Evolutionary conservation across 1,139 yeast species (phyloP), one percentile per base, ranked within the genome.

Genomic region (Candida pseudoviswanathii): DNA sequence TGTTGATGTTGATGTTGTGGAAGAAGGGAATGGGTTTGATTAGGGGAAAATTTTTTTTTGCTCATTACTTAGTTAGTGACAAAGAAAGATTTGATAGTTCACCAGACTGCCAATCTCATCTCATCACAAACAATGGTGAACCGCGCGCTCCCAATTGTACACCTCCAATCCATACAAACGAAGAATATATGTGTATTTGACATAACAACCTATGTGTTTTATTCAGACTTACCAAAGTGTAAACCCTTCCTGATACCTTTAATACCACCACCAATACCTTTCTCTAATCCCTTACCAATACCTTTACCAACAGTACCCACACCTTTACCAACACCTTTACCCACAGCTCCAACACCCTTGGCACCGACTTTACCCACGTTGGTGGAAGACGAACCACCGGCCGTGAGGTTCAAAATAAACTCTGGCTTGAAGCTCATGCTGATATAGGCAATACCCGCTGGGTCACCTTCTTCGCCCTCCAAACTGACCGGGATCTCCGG

Each of bases 361-460:
- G 67, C 67, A 26, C 74, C 75, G 38, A 60, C 69, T 22, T 70
- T 71, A 42, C 49, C 50, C 43, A 73, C 64, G 16, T 16, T 16
- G 16, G 16, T 16, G 16, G 16, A 16, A 16, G 16, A 16, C 16
- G 16, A 16, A n/a, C 78, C 74, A 49, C 70, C 77, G 48, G 78
- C 77, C 41, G 75, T 71, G 24, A 69, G 57, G n/a, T 77, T 68
- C 45, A 83, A 68, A 16, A 89, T 78, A 61, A 86, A 89, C 44
- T 78, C 81, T 2, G 97, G 96, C 57, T 78, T 75, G 71, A 90
- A 91, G 4, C 79, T 67, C 51, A 86, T 71, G 48, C 76, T 78
- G 47, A 90, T 66, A 53, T 79, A 80, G 5, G 86, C 73, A 9
- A 74, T 70, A 59, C 98, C 98, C 8, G 85, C 84, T 52, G 74